phyloP scores from a whole-genome alignment of 169 alveolate genomes.

The Besnoitia besnoiti region DNA sequence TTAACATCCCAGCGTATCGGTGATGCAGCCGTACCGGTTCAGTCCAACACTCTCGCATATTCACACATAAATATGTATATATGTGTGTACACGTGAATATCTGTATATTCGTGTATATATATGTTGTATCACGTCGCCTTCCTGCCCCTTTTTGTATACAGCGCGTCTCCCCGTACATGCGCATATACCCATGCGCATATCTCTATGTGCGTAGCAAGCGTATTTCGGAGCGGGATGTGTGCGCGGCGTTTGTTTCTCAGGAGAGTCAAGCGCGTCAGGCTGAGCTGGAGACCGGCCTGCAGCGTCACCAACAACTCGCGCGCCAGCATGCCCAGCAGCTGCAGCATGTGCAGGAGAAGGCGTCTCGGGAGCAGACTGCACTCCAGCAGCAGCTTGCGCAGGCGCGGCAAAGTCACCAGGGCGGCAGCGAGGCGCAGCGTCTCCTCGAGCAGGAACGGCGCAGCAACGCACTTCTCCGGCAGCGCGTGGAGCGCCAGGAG shows the following conservation, averaged over 20 bases:
- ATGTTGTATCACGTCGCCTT: background rate
- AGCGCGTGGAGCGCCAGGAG: conserved; percentile 15
- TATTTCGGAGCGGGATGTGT: no score
- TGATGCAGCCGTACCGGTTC: no score
- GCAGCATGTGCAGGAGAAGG: conserved; percentile 18
- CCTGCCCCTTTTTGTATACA: no score
- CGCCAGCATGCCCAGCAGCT: conserved; percentile 40
- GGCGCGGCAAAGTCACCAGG: background rate
- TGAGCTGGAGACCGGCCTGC: background rate
- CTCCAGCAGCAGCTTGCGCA: background rate
- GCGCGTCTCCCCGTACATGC: no score
- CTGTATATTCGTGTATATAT: background rate
- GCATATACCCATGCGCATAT: no score
- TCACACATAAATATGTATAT: background rate
- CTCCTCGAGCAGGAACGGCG: conserved; percentile 18
- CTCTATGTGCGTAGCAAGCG: no score
- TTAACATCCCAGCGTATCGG: no score
- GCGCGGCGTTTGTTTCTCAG: background rate
- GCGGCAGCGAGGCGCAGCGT: background rate
- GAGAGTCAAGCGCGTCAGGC: background rate
- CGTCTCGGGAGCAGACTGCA: background rate
- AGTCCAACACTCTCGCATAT: no score
- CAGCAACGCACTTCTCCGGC: conserved; percentile 14
- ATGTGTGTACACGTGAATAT: background rate
- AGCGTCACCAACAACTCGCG: background rate